Evolutionary conservation across 495 filamentous ascomycete genomes (phyloP).

Genomic region (Lasiosphaeria ovina): DNA sequence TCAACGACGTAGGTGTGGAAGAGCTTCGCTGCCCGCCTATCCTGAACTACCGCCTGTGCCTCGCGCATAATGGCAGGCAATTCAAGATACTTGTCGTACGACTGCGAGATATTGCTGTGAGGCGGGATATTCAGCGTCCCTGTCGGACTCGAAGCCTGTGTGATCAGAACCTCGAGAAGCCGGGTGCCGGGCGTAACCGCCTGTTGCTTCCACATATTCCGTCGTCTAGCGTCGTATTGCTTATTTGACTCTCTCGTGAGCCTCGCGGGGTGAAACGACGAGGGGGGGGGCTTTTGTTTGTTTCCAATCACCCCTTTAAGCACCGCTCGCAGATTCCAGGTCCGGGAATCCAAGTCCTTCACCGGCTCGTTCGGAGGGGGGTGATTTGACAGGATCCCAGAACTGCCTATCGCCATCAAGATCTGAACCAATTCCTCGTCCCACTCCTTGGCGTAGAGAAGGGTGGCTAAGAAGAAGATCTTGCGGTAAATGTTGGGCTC

Average conservation of each 20-base stretch:
- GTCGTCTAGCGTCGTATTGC: too few relatives aligned
- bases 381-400: background rate
- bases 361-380: conserved; percentile 1
- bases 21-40: conserved; percentile 5
- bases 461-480: conserved; percentile 19
- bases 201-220: too few relatives aligned
- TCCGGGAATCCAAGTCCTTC: conserved; percentile 5
- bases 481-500: conserved; percentile 15
- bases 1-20: conserved; percentile 3
- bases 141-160: background rate
- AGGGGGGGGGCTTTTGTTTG: too few relatives aligned
- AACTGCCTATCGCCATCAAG: conserved; percentile 18
- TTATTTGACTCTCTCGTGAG: too few relatives aligned
- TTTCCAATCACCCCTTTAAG: too few relatives aligned
- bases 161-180: too few relatives aligned
- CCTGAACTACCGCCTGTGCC: background rate
- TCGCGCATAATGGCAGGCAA: conserved; percentile 2
- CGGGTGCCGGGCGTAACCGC: too few relatives aligned
- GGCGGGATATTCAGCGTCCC: background rate
- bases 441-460: conserved; percentile 14
- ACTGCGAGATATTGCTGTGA: background rate
- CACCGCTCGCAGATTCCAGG: too few relatives aligned
- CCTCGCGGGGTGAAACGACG: too few relatives aligned
- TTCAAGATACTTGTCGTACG: conserved; percentile 6
- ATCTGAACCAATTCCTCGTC: conserved; percentile 15